These are phyloP conservation scores for Cordia subcordata DNA, from an alignment of 257 asterid genomes.

Conservation along the genomic window DNA sequence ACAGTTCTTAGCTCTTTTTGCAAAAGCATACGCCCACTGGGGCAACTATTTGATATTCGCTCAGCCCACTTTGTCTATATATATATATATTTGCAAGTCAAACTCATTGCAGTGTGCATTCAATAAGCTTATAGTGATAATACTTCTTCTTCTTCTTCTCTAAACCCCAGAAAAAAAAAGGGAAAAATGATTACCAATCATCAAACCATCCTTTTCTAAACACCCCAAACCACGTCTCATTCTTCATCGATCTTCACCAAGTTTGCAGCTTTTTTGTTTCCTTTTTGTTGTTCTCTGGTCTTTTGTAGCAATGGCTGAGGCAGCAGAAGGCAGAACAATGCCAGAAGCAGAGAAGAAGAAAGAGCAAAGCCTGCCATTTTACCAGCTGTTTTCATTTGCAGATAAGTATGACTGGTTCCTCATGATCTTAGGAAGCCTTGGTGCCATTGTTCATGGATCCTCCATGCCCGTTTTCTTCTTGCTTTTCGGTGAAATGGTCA, in stretches of 20 bases:
- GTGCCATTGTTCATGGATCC: slow-evolving; percentile 91
- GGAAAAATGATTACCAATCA: not conserved
- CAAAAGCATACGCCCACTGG: not conserved
- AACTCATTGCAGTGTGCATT: not conserved
- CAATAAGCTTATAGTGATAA: not conserved
- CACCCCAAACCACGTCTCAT: not conserved
- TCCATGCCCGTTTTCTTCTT: slow-evolving; percentile 90
- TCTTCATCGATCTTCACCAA: not conserved
- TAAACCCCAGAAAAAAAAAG: not conserved
- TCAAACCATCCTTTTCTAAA: not conserved
- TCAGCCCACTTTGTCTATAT: not conserved
- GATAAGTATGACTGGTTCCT: slow-evolving; percentile 35
- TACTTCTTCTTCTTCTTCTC: not conserved
- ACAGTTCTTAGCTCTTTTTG: not conserved
- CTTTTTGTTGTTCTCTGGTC: not conserved
- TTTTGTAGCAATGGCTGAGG: slow-evolving; percentile 36
- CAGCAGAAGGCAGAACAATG: slow-evolving; percentile 32
- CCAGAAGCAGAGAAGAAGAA: slow-evolving; percentile 46
- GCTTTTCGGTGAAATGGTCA: not conserved
- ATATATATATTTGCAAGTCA: not conserved
- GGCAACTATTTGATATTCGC: too few species aligned
- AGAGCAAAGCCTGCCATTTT: slow-evolving; percentile 45
- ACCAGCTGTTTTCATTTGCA: slow-evolving; percentile 41
- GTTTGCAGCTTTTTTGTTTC: not conserved
- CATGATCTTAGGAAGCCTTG: slow-evolving; percentile 43